phyloP scores from a whole-genome alignment of 73 alveolate genomes.

The Paramecium bursaria region DNA sequence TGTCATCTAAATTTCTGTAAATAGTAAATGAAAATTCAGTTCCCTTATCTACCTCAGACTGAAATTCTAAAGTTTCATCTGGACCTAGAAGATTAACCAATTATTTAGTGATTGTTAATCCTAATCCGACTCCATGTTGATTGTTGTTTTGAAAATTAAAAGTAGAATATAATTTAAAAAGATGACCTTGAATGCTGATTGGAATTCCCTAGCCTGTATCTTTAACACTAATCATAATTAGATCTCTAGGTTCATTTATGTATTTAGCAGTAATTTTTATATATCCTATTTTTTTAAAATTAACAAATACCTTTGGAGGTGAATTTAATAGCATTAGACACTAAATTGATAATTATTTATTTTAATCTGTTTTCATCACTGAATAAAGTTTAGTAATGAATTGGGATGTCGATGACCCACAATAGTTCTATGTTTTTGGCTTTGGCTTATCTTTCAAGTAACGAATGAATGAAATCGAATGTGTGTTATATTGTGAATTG shows the following conservation, averaged over 20 bases:
- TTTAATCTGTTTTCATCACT: conserved; percentile 59
- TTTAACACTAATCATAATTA: conserved; percentile 9
- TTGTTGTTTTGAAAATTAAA: conserved; percentile 46
- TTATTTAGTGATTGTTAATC: conserved; percentile 58
- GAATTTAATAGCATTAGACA: conserved; percentile 62
- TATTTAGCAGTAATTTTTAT: background rate
- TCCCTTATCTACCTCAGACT: conserved; percentile 61
- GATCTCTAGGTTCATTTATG: background rate
- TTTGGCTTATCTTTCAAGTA: background rate
- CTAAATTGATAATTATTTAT: conserved; percentile 43
- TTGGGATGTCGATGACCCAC: background rate
- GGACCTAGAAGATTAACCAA: conserved; percentile 66
- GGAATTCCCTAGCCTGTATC: conserved; percentile 72
- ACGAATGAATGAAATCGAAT: conserved; percentile 15
- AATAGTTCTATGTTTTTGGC: conserved; percentile 15
- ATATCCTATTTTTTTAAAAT: conserved; percentile 45
- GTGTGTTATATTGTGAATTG: background rate
- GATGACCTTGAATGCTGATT: conserved; percentile 3
- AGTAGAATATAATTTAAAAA: conserved; percentile 55
- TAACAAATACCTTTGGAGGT: too few relatives aligned
- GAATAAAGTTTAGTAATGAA: background rate
- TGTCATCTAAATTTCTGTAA: conserved; percentile 46
- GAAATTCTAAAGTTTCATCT: conserved; percentile 29
- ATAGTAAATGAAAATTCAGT: conserved; percentile 53
- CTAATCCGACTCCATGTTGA: conserved; percentile 67